These are phyloP conservation scores for Colletotrichum karsti DNA, from an alignment of 2,329 filamentous ascomycete genomes.

Conservation along the genomic window DNA sequence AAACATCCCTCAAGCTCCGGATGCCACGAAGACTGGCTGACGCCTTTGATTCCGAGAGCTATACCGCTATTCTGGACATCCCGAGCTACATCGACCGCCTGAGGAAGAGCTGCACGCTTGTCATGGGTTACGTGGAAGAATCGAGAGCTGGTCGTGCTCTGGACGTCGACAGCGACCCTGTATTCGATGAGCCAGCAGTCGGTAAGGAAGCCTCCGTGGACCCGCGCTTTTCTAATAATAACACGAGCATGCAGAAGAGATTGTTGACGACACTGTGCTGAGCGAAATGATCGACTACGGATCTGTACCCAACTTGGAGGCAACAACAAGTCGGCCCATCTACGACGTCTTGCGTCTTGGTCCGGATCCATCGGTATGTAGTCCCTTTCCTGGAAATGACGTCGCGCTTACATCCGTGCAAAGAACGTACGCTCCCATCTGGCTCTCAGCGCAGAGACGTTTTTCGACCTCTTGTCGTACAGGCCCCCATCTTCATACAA, in stretches of 20 bases:
- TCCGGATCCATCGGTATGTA: slow-evolving; percentile 58
- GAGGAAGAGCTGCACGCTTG: slow-evolving; percentile 58
- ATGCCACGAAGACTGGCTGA: slow-evolving; percentile 52
- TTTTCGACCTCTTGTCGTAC: slow-evolving; percentile 57
- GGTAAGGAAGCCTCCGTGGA: slow-evolving; percentile 42
- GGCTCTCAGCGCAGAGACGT: slow-evolving; percentile 57
- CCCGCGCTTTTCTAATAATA: not conserved
- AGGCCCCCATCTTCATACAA: slow-evolving; percentile 61
- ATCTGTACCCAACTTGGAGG: slow-evolving; percentile 58
- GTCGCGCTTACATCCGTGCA: slow-evolving; percentile 20
- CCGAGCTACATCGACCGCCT: slow-evolving; percentile 53
- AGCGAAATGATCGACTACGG: slow-evolving; percentile 59
- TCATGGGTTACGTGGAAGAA: slow-evolving; percentile 62
- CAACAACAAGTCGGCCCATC: slow-evolving; percentile 45
- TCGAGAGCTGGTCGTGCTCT: slow-evolving; percentile 54
- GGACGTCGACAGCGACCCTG: slow-evolving; percentile 47
- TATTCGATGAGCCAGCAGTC: slow-evolving; percentile 54
- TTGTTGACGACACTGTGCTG: slow-evolving; percentile 48
- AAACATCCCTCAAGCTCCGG: slow-evolving; percentile 53
- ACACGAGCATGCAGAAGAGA: slow-evolving; percentile 44
- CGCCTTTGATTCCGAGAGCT: slow-evolving; percentile 59
- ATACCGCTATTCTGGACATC: slow-evolving; percentile 58
- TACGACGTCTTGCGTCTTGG: slow-evolving; percentile 58
- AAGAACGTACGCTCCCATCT: slow-evolving; percentile 61
- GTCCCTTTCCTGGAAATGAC: not conserved